Conservation (phyloP, 306 rosid species). For the Vachellia pachyceras region DNA sequence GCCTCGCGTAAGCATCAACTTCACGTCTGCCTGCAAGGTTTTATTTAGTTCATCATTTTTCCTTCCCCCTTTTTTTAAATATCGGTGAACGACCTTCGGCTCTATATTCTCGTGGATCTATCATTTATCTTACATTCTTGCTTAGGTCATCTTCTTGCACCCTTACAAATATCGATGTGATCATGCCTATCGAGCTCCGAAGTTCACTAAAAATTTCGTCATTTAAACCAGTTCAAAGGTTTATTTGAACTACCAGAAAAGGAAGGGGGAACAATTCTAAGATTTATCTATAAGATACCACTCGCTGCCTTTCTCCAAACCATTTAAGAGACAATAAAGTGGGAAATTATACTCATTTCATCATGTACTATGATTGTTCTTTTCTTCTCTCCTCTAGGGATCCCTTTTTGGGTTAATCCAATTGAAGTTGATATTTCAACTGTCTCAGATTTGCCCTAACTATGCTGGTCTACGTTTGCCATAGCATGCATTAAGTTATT, state of each 20-base stretch:
- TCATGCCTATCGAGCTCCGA: neutral
- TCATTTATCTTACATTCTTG: neutral
- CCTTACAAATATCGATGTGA: neutral
- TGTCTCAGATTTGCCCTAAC: neutral
- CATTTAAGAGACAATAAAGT: neutral
- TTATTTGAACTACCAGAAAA: neutral
- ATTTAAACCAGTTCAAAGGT: neutral
- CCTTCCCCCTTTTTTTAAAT: neutral
- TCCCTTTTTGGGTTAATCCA: neutral
- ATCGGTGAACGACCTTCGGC: slow-evolving; percentile 2
- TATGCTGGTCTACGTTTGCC: neutral
- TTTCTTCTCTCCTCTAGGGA: neutral
- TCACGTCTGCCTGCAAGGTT: slow-evolving; percentile 24
- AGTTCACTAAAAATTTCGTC: neutral
- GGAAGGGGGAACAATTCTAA: neutral
- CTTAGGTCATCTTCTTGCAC: neutral
- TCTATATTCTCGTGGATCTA: slow-evolving; percentile 3
- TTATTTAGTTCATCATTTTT: slow-evolving; percentile 10
- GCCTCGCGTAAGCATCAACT: slow-evolving; percentile 23
- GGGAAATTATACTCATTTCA: neutral
- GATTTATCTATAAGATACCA: neutral
- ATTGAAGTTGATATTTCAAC: neutral
- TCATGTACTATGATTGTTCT: neutral
- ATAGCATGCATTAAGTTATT: neutral
- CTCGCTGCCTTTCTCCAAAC: neutral